These are phyloP conservation scores for Dioscorea dumetorum DNA, from an alignment of 106 monocot genomes.

Conservation along the genomic window DNA sequence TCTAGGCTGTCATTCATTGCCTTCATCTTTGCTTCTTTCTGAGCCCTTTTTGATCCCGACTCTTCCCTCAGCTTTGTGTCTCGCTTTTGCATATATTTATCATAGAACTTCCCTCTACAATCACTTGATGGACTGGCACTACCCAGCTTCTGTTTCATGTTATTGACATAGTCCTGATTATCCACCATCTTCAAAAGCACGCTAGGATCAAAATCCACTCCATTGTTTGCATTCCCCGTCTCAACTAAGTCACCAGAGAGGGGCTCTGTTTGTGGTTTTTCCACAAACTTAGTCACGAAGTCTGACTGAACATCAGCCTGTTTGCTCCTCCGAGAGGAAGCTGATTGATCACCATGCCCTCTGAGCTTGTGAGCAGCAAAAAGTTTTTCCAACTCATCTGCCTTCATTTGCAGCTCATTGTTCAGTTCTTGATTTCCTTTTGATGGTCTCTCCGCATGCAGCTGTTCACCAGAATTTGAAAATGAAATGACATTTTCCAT, in stretches of 20 bases:
- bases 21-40: conserved; percentile 42
- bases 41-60: conserved; percentile 29
- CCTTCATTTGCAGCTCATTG: conserved; percentile 51
- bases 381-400: conserved; percentile 49
- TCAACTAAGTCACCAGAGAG: background rate
- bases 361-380: conserved; percentile 51
- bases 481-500: conserved; percentile 9
- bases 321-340: conserved; percentile 17
- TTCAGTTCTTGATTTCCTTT: conserved; percentile 74
- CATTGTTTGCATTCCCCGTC: background rate
- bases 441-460: conserved; percentile 25
- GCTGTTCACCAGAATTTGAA: conserved; percentile 17
- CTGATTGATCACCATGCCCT: conserved; percentile 32
- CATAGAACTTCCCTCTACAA: conserved; percentile 34
- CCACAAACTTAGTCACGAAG: conserved; percentile 10
- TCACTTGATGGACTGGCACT: conserved; percentile 6
- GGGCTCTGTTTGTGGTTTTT: conserved; percentile 12
- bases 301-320: conserved; percentile 4
- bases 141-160: conserved; percentile 13
- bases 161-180: conserved; percentile 11
- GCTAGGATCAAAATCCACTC: conserved; percentile 11
- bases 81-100: conserved; percentile 36
- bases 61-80: conserved; percentile 41
- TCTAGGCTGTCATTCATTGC: conserved; percentile 37
- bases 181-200: conserved; percentile 16